Conservation (phyloP, 345 rosid species). For the Geranium rotundifolium region DNA sequence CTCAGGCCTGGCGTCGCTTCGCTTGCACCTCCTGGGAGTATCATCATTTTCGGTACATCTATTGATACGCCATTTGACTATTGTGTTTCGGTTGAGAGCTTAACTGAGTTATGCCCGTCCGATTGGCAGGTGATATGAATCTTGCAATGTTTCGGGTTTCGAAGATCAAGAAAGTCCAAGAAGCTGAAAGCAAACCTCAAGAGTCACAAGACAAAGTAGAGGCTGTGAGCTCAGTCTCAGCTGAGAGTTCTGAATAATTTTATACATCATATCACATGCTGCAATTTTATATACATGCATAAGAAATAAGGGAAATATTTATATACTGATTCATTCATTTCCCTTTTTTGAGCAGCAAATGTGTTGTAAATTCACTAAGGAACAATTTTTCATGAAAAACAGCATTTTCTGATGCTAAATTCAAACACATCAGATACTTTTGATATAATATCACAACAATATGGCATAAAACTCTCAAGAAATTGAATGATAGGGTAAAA, state of each 20-base stretch:
- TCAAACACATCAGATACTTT: too few species aligned
- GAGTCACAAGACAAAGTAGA: conserved; percentile 21
- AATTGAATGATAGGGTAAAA: too few species aligned
- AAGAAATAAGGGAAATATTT: too few species aligned
- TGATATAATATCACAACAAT: too few species aligned
- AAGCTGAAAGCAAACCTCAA: conserved; percentile 12
- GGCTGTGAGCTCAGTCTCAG: conserved; percentile 5
- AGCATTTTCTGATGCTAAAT: too few species aligned
- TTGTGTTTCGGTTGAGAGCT: background rate
- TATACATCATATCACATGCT: too few species aligned
- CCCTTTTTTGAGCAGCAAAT: too few species aligned
- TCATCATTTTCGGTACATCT: conserved; percentile 52
- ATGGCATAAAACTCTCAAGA: too few species aligned
- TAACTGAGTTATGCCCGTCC: background rate
- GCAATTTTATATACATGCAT: background rate
- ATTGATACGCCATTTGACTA: too few species aligned
- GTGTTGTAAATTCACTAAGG: too few species aligned
- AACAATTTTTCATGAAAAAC: too few species aligned
- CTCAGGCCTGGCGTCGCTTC: conserved; percentile 57
- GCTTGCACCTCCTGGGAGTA: conserved; percentile 42
- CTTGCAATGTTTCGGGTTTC: conserved; percentile 65
- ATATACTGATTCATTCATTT: too few species aligned
- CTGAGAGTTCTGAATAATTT: background rate
- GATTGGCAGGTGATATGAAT: conserved; percentile 49
- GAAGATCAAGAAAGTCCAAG: conserved; percentile 37